These are phyloP conservation scores for Myxozyma mucilagina DNA, from an alignment of 805 yeast species.

Conservation along the genomic window DNA sequence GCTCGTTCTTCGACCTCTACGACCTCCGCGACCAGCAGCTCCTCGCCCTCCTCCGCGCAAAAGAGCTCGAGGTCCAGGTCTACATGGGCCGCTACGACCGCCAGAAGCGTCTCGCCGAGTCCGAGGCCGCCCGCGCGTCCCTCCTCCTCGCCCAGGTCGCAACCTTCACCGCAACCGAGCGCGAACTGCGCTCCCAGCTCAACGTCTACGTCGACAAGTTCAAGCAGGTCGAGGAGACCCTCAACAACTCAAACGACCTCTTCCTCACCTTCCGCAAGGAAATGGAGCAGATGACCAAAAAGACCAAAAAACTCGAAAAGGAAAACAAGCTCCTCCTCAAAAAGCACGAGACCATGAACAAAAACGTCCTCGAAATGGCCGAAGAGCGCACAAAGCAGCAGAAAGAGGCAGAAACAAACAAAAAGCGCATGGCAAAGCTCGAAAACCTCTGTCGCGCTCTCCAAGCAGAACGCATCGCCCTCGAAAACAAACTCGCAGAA, in stretches of 20 bases:
- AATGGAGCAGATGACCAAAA: constrained; percentile 32
- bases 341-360: constrained; percentile 23
- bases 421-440: constrained; percentile 24
- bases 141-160: constrained; percentile 20
- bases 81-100: constrained; percentile 37
- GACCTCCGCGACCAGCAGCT: constrained; percentile 26
- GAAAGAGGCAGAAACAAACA: constrained; percentile 20
- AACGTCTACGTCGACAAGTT: constrained; percentile 37
- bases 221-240: constrained; percentile 41
- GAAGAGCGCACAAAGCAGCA: constrained; percentile 27
- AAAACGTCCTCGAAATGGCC: constrained; percentile 27
- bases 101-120: constrained; percentile 16
- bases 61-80: constrained; percentile 30
- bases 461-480: constrained; percentile 26
- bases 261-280: constrained; percentile 25
- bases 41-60: constrained; percentile 13
- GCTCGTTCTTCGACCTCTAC: constrained; percentile 30
- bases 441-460: constrained; percentile 27
- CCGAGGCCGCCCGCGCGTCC: constrained; percentile 16
- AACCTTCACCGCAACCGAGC: constrained; percentile 24
- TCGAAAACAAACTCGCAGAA: constrained; percentile 21
- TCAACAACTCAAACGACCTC: constrained; percentile 36
- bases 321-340: constrained; percentile 21
- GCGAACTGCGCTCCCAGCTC: constrained; percentile 24
- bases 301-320: constrained; percentile 27